phyloP scores from a whole-genome alignment of 169 alveolate species.

The Eimeria acervulina region DNA sequence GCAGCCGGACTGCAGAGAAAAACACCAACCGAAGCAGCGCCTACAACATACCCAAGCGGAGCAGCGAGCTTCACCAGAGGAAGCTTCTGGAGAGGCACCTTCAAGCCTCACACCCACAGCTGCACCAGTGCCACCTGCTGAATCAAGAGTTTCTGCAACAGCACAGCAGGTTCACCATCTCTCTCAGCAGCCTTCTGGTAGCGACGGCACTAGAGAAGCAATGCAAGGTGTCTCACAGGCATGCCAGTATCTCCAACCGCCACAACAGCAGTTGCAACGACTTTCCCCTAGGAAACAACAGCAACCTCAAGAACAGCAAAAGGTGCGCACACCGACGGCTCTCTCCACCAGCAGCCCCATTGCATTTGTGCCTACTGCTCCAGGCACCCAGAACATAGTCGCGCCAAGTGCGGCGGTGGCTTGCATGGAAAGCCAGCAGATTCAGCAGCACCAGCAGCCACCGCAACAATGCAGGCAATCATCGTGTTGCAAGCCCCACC shows the following conservation, averaged over 20 bases:
- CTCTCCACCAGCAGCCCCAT: neutral
- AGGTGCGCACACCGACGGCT: neutral
- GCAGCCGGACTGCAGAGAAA: neutral
- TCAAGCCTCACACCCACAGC: neutral
- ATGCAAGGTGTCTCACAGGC: neutral
- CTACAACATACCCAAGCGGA: neutral
- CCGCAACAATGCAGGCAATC: neutral
- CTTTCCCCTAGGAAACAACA: neutral
- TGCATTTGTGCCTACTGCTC: neutral
- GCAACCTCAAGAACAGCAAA: neutral
- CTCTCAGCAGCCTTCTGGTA: neutral
- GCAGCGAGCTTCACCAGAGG: neutral
- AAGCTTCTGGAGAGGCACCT: neutral
- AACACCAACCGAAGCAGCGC: neutral
- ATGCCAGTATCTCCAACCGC: neutral
- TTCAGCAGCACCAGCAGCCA: neutral
- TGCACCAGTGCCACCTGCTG: neutral
- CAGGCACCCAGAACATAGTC: neutral
- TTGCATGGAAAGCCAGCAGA: constrained; percentile 3
- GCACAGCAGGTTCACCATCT: neutral
- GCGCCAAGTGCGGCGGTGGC: neutral
- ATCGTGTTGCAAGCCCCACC: neutral
- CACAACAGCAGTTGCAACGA: neutral
- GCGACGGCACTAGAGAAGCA: neutral
- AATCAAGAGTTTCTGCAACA: neutral